These are phyloP conservation scores for Candida alai DNA, from an alignment of 805 yeast genomes.

Conservation along the genomic window DNA sequence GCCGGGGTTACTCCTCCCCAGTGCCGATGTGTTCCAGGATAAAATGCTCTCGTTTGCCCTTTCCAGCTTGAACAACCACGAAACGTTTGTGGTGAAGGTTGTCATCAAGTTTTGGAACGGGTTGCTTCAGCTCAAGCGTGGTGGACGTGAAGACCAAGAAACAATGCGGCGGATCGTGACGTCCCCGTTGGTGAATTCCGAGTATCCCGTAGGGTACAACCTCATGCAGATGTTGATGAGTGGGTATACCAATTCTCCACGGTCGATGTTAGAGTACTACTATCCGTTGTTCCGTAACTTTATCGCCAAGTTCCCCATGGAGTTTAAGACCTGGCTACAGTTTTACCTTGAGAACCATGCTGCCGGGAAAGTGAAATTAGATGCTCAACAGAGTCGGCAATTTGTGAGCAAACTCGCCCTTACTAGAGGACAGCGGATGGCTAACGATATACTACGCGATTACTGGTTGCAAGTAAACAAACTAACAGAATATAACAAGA, in stretches of 20 bases:
- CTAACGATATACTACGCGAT: slow-evolving; percentile 53
- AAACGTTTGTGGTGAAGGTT: slow-evolving; percentile 52
- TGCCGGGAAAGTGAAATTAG: slow-evolving; percentile 13
- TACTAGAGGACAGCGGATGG: slow-evolving; percentile 64
- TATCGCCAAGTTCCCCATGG: slow-evolving; percentile 44
- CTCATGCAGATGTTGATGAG: slow-evolving; percentile 24
- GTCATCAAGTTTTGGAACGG: slow-evolving; percentile 53
- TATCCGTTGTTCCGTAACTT: slow-evolving; percentile 49
- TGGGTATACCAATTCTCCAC: slow-evolving; percentile 40
- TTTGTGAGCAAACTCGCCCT: slow-evolving; percentile 54
- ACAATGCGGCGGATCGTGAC: slow-evolving; percentile 19
- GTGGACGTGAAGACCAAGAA: slow-evolving; percentile 40
- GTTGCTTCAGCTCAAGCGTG: slow-evolving; percentile 44
- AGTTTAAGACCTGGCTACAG: slow-evolving; percentile 45
- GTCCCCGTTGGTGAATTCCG: slow-evolving; percentile 11
- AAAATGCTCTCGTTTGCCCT: slow-evolving; percentile 28
- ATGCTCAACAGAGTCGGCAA: slow-evolving; percentile 29
- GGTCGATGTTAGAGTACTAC: slow-evolving; percentile 60
- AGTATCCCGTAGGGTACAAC: slow-evolving; percentile 17
- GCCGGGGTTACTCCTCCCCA: slow-evolving; percentile 44
- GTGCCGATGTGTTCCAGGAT: slow-evolving; percentile 14
- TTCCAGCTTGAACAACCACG: slow-evolving; percentile 42
- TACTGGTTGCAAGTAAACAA: slow-evolving; percentile 67
- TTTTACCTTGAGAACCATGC: slow-evolving; percentile 8
- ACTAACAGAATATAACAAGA: slow-evolving; percentile 35